phyloP scores from a whole-genome alignment of 495 filamentous ascomycete genomes.

The Annulohypoxylon nitens region DNA sequence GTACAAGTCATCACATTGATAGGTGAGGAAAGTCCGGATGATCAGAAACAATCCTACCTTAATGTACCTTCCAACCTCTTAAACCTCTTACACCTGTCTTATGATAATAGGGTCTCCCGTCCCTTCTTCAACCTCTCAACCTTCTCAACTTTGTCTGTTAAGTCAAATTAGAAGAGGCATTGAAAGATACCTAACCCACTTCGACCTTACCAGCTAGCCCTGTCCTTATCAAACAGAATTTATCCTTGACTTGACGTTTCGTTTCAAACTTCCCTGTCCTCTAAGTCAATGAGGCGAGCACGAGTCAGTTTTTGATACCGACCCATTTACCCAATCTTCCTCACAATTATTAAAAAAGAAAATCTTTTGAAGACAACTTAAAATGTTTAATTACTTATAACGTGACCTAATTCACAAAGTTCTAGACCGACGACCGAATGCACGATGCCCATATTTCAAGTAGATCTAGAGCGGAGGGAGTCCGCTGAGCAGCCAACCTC shows the following conservation, averaged over 20 bases:
- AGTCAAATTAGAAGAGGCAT: neutral
- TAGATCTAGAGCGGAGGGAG: conserved; percentile 57
- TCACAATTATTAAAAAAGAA: neutral
- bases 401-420: conserved; percentile 17
- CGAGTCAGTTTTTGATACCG: conserved; percentile 29
- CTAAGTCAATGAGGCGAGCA: conserved; percentile 38
- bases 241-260: conserved; percentile 1
- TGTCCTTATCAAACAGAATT: conserved; percentile 13
- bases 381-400: conserved; percentile 39
- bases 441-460: conserved; percentile 73
- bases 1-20: conserved; percentile 36
- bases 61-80: conserved; percentile 5
- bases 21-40: conserved; percentile 40
- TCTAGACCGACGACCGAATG: conserved; percentile 28
- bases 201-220: conserved; percentile 3
- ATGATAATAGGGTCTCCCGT: conserved; percentile 37
- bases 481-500: conserved; percentile 40
- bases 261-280: conserved; percentile 19
- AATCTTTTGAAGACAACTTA: neutral
- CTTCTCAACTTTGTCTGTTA: neutral
- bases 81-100: conserved; percentile 37
- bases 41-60: conserved; percentile 39
- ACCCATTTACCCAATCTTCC: conserved; percentile 3
- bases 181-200: conserved; percentile 14
- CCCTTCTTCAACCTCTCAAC: conserved; percentile 14